Base-by-base conservation (phyloP, 768 basidiomycete species). In the Boletus barrowsii region DNA sequence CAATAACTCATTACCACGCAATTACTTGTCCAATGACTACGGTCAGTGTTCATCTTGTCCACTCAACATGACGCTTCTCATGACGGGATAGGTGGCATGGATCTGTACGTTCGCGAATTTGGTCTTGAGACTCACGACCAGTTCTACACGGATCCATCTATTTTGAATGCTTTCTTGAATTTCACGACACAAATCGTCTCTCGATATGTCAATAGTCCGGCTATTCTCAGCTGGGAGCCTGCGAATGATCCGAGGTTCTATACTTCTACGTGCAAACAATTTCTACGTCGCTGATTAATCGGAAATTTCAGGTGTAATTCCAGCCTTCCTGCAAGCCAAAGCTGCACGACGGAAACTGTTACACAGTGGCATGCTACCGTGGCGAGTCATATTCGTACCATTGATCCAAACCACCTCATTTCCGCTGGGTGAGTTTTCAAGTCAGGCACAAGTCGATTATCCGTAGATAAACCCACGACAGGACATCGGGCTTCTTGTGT, bases 331-430 rank as follows among this genome's bases (percentile, higher is more conserved):
- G 70, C 76, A 10, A 71, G 76, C 18, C 5, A 64, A 4, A 52
- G 41, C 11, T 87, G 86, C 64, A 76, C 71, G 32, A 72, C 85
- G 9, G 68, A 71, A 39, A 80, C 78, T 29, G 63, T 88, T 39
- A 88, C 86, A 3, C 39, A 46, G 11, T 88, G 86, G 84, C 82
- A 83, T 57, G 66, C 73, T 2, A 70, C 55, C 0, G 59, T 84
- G 32, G 76, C 83, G 0, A 22, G 69, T 22, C 75, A 77, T 54
- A 73, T 87, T 47, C 69, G 67, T 36, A 54, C 60, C 0, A 59
- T 79, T 20, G 86, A 88, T 63, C 77, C 79, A 9, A 86, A 87
- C 59, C 87, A 88, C 66, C 70, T 87, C 35, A 74, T 86, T 42
- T 75, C 83, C 17, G 74, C 84, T 24, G 86, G 86, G 82, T 86